Evolutionary conservation across 768 basidiomycete species (phyloP).

Genomic region (Tulasnella sp.): DNA sequence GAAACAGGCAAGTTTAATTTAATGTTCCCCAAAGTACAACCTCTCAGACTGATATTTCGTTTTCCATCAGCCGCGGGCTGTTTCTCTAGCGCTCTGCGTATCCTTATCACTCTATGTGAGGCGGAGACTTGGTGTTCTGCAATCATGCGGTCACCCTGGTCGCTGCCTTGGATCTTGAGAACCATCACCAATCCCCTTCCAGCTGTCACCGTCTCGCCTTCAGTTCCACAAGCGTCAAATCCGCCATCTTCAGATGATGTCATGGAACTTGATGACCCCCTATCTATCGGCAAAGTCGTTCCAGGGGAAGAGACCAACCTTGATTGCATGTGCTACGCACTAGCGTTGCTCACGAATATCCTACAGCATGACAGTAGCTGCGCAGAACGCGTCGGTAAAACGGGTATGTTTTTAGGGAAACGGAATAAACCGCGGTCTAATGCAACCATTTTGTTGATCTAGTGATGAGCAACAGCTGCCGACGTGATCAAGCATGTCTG

Average conservation of each 20-base stretch:
- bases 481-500: slow-evolving; percentile 40
- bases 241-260: slow-evolving; percentile 13
- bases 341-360: slow-evolving; percentile 68
- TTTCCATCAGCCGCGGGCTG: background rate
- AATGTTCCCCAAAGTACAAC: slow-evolving; percentile 7
- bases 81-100: background rate
- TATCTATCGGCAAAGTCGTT: background rate
- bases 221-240: background rate
- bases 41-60: background rate
- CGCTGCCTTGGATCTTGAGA: background rate
- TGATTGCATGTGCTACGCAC: slow-evolving; percentile 64
- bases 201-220: background rate
- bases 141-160: slow-evolving; percentile 3
- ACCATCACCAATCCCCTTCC: background rate
- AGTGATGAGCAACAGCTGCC: slow-evolving; percentile 48
- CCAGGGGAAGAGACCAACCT: slow-evolving; percentile 32
- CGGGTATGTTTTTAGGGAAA: background rate
- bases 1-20: slow-evolving; percentile 22
- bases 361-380: slow-evolving; percentile 35
- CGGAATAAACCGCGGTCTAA: background rate
- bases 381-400: background rate
- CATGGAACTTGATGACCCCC: slow-evolving; percentile 19
- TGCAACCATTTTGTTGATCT: background rate
- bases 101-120: slow-evolving; percentile 2
- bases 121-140: background rate